Percentiles rank a stretch among this genome's conserved stretches.
These are phyloP conservation scores for Xylaria telfairii DNA, from an alignment of 495 filamentous ascomycete species.

Conservation along the genomic window DNA sequence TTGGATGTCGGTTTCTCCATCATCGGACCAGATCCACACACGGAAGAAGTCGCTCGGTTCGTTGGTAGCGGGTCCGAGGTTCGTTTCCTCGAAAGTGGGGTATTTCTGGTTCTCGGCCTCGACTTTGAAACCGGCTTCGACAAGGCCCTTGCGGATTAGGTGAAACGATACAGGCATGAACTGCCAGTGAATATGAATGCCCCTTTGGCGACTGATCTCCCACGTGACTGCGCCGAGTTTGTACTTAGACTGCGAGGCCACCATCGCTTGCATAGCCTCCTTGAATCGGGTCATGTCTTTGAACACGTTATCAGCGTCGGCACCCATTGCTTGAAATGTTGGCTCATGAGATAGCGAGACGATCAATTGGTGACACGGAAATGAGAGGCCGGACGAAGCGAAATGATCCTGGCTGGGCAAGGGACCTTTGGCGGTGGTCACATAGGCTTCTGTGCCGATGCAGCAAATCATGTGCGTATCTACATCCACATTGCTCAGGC, in stretches of 20 bases:
- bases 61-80: slow-evolving; percentile 43
- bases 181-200: slow-evolving; percentile 94
- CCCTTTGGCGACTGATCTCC: slow-evolving; percentile 78
- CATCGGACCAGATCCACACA: slow-evolving; percentile 75
- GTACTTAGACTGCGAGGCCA: slow-evolving; percentile 56
- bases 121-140: slow-evolving; percentile 83
- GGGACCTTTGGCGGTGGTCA: slow-evolving; percentile 92
- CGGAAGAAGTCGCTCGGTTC: slow-evolving; percentile 79
- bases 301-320: slow-evolving; percentile 67
- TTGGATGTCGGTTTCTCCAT: slow-evolving; percentile 47
- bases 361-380: slow-evolving; percentile 88
- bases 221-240: slow-evolving; percentile 83
- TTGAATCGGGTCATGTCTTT: slow-evolving; percentile 84
- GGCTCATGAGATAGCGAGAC: slow-evolving; percentile 77
- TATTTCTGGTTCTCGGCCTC: slow-evolving; percentile 79
- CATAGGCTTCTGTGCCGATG: slow-evolving; percentile 82
- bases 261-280: slow-evolving; percentile 72
- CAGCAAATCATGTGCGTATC: slow-evolving; percentile 87
- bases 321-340: slow-evolving; percentile 62
- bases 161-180: slow-evolving; percentile 78
- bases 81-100: slow-evolving; percentile 56
- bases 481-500: slow-evolving; percentile 80
- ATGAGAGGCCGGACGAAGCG: slow-evolving; percentile 62
- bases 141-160: slow-evolving; percentile 68
- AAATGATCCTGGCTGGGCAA: slow-evolving; percentile 73